Evolutionary conservation across 768 basidiomycete species (phyloP).

Genomic region (Fomitopsis serialis): DNA sequence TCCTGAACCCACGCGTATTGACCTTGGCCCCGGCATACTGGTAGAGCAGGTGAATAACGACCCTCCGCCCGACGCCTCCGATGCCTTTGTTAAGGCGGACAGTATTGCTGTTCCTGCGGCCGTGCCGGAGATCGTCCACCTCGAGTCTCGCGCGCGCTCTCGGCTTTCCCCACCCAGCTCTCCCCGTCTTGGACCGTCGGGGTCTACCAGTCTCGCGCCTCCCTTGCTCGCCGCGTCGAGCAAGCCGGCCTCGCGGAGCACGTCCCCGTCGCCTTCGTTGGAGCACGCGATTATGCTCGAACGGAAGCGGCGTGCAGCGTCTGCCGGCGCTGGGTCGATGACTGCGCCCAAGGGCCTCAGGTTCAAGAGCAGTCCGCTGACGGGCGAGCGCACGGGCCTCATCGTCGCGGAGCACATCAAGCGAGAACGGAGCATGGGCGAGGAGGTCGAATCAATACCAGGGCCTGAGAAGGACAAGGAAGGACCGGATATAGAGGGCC

Average conservation of each 20-base stretch:
- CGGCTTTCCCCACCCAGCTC: constrained; percentile 3
- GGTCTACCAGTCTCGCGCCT: not conserved
- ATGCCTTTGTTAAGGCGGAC: not conserved
- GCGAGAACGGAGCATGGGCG: constrained; percentile 4
- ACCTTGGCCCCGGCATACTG: not conserved
- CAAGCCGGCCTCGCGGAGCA: constrained; percentile 20
- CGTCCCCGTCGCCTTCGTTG: constrained; percentile 51
- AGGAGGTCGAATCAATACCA: not conserved
- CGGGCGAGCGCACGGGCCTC: constrained; percentile 37
- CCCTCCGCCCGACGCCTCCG: not conserved
- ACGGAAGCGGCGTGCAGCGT: constrained; percentile 48
- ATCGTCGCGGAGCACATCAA: constrained; percentile 49
- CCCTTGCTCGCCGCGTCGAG: not conserved
- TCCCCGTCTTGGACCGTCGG: not conserved
- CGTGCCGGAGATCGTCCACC: constrained; percentile 7
- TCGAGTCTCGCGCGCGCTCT: not conserved
- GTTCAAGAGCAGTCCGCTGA: constrained; percentile 75
- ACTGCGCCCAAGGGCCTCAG: constrained; percentile 41
- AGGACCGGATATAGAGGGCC: constrained; percentile 20
- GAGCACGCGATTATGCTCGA: constrained; percentile 69
- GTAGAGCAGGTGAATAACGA: not conserved
- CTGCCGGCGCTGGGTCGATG: constrained; percentile 16
- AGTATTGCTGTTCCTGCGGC: not conserved
- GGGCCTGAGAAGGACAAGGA: not conserved
- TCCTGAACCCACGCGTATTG: not conserved